Base-by-base conservation (phyloP, 2,329 filamentous ascomycete species). In the Aspergillus ochraceoroseus region DNA sequence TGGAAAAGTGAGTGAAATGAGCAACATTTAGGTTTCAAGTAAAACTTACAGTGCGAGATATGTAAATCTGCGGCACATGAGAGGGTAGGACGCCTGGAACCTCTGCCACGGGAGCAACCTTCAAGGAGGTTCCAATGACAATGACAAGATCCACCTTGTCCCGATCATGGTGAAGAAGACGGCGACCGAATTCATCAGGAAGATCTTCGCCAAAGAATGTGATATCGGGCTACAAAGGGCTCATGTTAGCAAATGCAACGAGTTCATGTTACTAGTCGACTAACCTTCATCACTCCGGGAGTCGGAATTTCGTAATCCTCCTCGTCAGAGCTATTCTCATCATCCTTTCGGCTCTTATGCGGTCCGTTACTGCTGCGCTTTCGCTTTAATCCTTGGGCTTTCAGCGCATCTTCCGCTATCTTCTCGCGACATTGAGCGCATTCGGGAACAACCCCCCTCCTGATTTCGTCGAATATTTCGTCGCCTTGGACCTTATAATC, bases 181-280 rank as follows among this genome's bases (percentile, higher is more conserved):
- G 83, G 34, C 79, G 73, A 42, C 84, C 85, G 65, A 98, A 98
- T 52, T 80, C 77, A 53, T 86, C 80, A 0, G 90, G 89, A 1
- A 98, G 80, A 35, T 82, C 76, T 68, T 98, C 92, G 53, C 90
- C 90, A 57, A 96, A 96, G 71, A 98, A 96, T 32, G 87, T 96
- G 59, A 98, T 96, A 68, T 96, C 90, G 6, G 92, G 92, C 74
- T 77, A 14, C 58, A n/a, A 11, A 23, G 12, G 9, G 19, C 3
- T 18, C 7, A 22, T 11, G 36, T 54, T 17, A 52, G 48, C 32
- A 42, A 23, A 38, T 25, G 15, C 30, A 23, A 26, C n/a, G n/a
- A n/a, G n/a, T n/a, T n/a, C n/a, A n/a, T n/a, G n/a, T n/a, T n/a
- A n/a, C n/a, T n/a, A n/a, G 8, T 27, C 2, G 12, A 54, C 57